Percentiles rank a stretch among this genome's conserved stretches.
These are phyloP conservation scores for Leptomonas pyrrhocoris DNA, from an alignment of 208 protist species.

Conservation along the genomic window DNA sequence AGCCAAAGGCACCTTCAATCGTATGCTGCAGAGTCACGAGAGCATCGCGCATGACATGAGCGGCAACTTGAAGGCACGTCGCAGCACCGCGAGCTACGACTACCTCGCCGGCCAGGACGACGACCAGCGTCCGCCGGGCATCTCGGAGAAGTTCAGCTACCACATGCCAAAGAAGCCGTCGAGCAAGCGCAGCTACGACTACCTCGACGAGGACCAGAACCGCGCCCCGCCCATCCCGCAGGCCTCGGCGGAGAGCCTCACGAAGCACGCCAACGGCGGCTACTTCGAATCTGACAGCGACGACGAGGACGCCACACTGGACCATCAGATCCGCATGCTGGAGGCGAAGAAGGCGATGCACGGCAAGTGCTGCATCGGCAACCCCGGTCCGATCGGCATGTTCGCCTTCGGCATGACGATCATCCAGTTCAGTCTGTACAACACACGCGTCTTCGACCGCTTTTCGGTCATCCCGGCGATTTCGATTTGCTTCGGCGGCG, in stretches of 20 bases:
- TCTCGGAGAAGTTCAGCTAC: neutral
- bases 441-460: conserved; percentile 42
- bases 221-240: neutral
- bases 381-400: conserved; percentile 46
- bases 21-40: conserved; percentile 10
- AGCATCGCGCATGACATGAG: conserved; percentile 16
- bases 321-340: conserved; percentile 38
- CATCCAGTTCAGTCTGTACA: conserved; percentile 57
- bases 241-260: neutral
- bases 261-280: neutral
- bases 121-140: neutral
- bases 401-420: conserved; percentile 67
- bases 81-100: conserved; percentile 34
- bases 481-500: conserved; percentile 55
- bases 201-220: conserved; percentile 43
- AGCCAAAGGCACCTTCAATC: neutral
- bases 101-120: conserved; percentile 19
- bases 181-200: conserved; percentile 22
- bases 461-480: conserved; percentile 39
- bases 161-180: conserved; percentile 11
- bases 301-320: conserved; percentile 15
- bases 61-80: conserved; percentile 9
- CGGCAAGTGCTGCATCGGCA: conserved; percentile 21
- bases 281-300: conserved; percentile 34
- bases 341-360: conserved; percentile 23